Evolutionary conservation across 2,329 filamentous ascomycete species (phyloP).

Genomic region (Myriosclerotinia curreyana): DNA sequence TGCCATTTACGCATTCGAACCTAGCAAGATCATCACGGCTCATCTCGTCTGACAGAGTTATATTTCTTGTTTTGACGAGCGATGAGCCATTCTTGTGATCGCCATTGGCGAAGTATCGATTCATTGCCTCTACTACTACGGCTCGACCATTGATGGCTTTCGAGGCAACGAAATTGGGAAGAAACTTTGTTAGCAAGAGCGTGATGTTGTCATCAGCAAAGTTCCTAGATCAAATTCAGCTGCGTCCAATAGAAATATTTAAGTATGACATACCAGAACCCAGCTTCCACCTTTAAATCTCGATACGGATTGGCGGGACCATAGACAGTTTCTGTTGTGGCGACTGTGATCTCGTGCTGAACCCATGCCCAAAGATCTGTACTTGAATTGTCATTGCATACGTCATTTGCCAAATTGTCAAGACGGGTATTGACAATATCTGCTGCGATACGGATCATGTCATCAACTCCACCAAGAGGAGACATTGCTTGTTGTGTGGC

Average conservation of each 20-base stretch:
- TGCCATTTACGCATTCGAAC: constrained; percentile 11
- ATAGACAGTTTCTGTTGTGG: constrained; percentile 13
- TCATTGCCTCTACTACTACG: constrained; percentile 4
- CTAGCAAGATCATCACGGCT: neutral
- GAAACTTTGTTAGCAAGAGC: constrained; percentile 11
- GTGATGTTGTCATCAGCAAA: constrained; percentile 14
- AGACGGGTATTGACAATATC: neutral
- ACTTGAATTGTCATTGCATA: neutral
- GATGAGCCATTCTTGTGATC: constrained; percentile 3
- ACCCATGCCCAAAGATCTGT: constrained; percentile 14
- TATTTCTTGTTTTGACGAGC: constrained; percentile 11
- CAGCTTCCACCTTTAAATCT: constrained; percentile 9
- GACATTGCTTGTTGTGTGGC: constrained; percentile 1
- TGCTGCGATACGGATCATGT: constrained; percentile 2
- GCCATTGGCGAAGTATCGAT: neutral
- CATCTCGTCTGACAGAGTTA: neutral
- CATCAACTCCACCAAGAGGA: neutral
- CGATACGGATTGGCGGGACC: constrained; percentile 5
- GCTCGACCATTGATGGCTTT: constrained; percentile 4
- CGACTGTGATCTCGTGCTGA: constrained; percentile 15
- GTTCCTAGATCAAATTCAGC: neutral
- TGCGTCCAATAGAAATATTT: neutral
- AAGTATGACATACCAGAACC: constrained; percentile 2
- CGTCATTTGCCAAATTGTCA: neutral
- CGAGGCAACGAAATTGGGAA: neutral